Evolutionary conservation across 2,329 filamentous ascomycete species (phyloP), one percentile per base, ranked within the genome.

Genomic region (Penicillium sp.): DNA sequence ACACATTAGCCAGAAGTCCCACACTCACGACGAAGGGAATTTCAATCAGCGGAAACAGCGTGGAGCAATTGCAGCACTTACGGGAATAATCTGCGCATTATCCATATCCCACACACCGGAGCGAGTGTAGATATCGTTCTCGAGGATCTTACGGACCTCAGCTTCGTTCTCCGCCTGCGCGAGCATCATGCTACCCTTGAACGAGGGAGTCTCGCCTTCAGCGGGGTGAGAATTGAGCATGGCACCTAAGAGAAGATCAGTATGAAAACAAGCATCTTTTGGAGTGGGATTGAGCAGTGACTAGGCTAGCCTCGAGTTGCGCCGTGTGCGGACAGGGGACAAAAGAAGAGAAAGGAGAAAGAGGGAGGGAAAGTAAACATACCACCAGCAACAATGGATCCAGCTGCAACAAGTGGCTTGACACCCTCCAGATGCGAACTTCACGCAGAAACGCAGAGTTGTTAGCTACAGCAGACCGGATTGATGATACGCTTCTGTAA

Each of bases 31-130:
- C 6, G 33, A 36, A 18, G 13, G 13, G 33, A n/a, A n/a, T n/a
- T n/a, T n/a, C n/a, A n/a, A n/a, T n/a, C n/a, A n/a, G n/a, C n/a
- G n/a, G 21, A 53, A 5, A 39, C 5, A 28, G 19, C 39, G 18
- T 43, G 13, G 16, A 26, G 42, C n/a, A n/a, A 36, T 34, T 16
- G 31, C 21, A 46, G 11, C 39, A 70, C 69, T 51, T 64, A 74
- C 72, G 54, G 69, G 67, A 64, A 71, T 71, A 54, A 79, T 71
- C 65, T 76, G 65, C 59, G 71, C 84, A 65, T 89, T 89, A 31
- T 87, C 83, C 54, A 89, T 69, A 77, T 96, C 90, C 92, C 92
- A 96, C 8, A 95, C 91, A 0, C 87, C 90, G 39, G 74, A 80
- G 56, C 76, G 81, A 9, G 81, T 79, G 75, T 96, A 96, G 9